Evolutionary conservation across 257 asterid genomes (phyloP), one percentile per base, ranked within the genome.

Genomic region (Handroanthus guayacan): DNA sequence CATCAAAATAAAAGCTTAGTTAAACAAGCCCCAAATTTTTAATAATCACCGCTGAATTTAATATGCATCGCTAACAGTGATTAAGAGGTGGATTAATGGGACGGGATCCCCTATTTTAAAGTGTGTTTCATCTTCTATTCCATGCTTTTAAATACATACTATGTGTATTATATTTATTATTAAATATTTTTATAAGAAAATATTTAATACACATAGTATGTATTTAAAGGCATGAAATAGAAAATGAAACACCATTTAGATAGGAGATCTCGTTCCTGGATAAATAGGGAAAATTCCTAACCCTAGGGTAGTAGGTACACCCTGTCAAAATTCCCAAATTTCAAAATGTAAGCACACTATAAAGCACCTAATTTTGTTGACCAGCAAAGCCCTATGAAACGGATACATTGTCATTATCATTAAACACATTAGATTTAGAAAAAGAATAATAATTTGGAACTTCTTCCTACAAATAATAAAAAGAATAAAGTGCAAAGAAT

Each of bases 311-410:
- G 47, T 73, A 62, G 57, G 64, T 69, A 75, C 80, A 75, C 55
- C 75, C 81, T 71, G 84, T 75, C 54, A 80, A 16, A 9, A 38
- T 62, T 31, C 44, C 20, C 62, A 61, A 67, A 62, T 61, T 74
- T 75, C 57, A 11, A 80, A 80, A 44, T 20, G 62, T 18, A 39
- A 0, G 31, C 55, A 52, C 54, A 25, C 50, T 50, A 36, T 55
- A 5, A 55, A 75, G 66, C 72, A 51, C 39, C 79, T 31, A 36
- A 57, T 17, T 71, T 41, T 57, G 81, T 77, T 81, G 79, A 76
- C 82, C 79, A 71, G 34, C 45, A 17, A 79, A 1, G 38, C 9
- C 9, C 7, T 31, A 1, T 12, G 64, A 34, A 44, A 56, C 62
- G 38, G 67, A 57, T 67, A 71, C 20, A 11, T 60, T 34, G 76